Conservation (phyloP, 2,329 filamentous ascomycete species). For the Penicillium corylophilum region DNA sequence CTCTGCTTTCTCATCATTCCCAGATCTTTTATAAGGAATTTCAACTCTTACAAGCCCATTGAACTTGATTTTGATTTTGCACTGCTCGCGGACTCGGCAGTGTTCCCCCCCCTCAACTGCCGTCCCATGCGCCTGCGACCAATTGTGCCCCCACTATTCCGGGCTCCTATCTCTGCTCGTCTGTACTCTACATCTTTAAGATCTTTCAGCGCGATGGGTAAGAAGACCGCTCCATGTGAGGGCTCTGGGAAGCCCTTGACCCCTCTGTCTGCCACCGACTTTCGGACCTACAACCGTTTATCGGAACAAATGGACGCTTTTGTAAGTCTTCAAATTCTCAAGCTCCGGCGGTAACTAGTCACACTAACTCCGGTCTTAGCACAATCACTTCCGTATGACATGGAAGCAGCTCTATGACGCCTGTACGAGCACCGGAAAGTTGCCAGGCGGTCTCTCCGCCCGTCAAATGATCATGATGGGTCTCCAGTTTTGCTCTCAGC, state of each 20-base stretch:
- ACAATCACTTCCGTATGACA: slow-evolving; percentile 71
- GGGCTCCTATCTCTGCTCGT: slow-evolving; percentile 5
- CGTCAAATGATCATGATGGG: slow-evolving; percentile 67
- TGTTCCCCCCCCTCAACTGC: slow-evolving; percentile 11
- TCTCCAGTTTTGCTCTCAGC: slow-evolving; percentile 66
- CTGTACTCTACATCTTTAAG: slow-evolving; percentile 1
- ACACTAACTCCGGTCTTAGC: slow-evolving; percentile 49
- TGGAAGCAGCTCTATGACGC: slow-evolving; percentile 72
- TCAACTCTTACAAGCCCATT: not conserved
- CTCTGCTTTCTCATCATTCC: slow-evolving; percentile 14
- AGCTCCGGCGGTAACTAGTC: not conserved
- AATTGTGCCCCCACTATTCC: slow-evolving; percentile 5
- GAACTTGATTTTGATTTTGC: not conserved
- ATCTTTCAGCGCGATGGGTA: slow-evolving; percentile 5
- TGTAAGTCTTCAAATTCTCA: slow-evolving; percentile 45
- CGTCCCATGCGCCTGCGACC: slow-evolving; percentile 17
- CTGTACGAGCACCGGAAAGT: slow-evolving; percentile 55
- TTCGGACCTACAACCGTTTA: slow-evolving; percentile 68
- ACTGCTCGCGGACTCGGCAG: slow-evolving; percentile 11
- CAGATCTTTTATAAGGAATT: not conserved
- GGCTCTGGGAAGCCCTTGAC: slow-evolving; percentile 47
- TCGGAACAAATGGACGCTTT: slow-evolving; percentile 74
- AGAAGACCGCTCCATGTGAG: slow-evolving; percentile 1
- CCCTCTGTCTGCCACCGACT: slow-evolving; percentile 65
- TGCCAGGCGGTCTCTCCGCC: slow-evolving; percentile 64